A percentile compares a stretch with the other conserved stretches of the same genome.
Conservation (phyloP, 2,329 filamentous ascomycete genomes). For the Hirsutella minnesotensis region DNA sequence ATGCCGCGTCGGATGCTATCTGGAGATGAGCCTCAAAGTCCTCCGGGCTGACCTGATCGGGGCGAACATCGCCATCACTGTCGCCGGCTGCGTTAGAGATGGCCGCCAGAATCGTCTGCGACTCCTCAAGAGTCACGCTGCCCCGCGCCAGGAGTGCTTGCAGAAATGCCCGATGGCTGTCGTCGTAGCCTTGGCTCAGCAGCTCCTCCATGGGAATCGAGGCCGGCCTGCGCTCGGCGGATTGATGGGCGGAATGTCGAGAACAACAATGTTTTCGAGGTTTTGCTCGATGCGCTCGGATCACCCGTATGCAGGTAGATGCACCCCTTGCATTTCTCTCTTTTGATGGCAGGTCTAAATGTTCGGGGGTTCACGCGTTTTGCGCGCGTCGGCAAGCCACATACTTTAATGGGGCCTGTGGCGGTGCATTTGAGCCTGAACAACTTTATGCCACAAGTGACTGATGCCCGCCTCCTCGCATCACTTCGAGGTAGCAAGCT, state of each 20-base stretch:
- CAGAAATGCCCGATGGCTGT: constrained; percentile 77
- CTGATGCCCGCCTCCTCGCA: too few relatives aligned
- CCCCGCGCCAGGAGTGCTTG: constrained; percentile 77
- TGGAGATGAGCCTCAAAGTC: constrained; percentile 59
- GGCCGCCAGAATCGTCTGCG: constrained; percentile 60
- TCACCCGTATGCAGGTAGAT: too few relatives aligned
- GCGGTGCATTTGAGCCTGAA: constrained; percentile 5
- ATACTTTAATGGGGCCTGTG: constrained; percentile 2
- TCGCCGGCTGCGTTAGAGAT: constrained; percentile 50
- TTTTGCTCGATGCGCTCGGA: background rate
- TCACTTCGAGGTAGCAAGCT: too few relatives aligned
- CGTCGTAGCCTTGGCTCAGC: constrained; percentile 27
- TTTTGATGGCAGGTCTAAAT: too few relatives aligned
- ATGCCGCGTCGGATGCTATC: constrained; percentile 59
- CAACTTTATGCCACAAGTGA: too few relatives aligned
- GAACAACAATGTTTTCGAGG: too few relatives aligned
- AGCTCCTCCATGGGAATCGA: constrained; percentile 13
- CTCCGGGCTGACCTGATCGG: constrained; percentile 54
- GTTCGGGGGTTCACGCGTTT: background rate
- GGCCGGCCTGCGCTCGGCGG: too few relatives aligned
- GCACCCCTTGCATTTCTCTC: too few relatives aligned
- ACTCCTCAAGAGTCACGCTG: constrained; percentile 63
- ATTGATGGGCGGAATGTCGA: background rate
- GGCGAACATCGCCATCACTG: constrained; percentile 26
- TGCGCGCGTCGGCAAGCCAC: background rate